Evolutionary conservation across 176 grass and related monocot genomes (phyloP), one percentile per base, ranked within the genome.

Genomic region (Chloris gayana): DNA sequence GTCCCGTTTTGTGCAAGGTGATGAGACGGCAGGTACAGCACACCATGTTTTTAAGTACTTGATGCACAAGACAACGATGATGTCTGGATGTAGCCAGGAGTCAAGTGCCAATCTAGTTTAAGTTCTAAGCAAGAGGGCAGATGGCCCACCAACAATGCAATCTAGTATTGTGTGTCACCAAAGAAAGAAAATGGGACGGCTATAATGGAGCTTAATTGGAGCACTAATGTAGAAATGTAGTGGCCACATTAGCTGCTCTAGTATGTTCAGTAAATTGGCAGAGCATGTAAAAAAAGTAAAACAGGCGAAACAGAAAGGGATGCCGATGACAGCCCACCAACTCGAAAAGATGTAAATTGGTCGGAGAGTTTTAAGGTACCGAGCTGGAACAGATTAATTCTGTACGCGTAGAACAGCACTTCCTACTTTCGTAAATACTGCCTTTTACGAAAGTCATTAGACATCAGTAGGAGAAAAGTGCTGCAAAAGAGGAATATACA

Each of bases 391-490:
- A 29, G 29, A 61, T 38, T 77, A 47, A 29, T 60, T 58, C 29
- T 24, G 59, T 49, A 30, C 57, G 80, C 32, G 41, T 63, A 64
- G 44, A 75, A 26, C 21, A 84, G 76, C 82, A 88, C 80, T 67
- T 45, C 45, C 13, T 47, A 38, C 64, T 82, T 31, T 22, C 1
- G 54, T 39, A 71, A 80, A 64, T 22, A 44, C 13, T 12, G 29
- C 42, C 70, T 76, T 44, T 58, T 15, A 31, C 35, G 22, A 22
- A 59, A 60, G 75, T 83, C 33, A 65, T 25, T 38, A 63, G 27
- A 45, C 26, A 68, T 25, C 34, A 59, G 13, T 57, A 38, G 19
- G 1, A 67, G 64, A 21, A 37, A 67, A n/a, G 64, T 59, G 44
- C 19, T 58, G 59, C 7, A 44, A 3, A 73, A 80, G 69, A 25